Base-by-base conservation (phyloP, 2,329 filamentous ascomycete species). In the Samsoniella hepiali region DNA sequence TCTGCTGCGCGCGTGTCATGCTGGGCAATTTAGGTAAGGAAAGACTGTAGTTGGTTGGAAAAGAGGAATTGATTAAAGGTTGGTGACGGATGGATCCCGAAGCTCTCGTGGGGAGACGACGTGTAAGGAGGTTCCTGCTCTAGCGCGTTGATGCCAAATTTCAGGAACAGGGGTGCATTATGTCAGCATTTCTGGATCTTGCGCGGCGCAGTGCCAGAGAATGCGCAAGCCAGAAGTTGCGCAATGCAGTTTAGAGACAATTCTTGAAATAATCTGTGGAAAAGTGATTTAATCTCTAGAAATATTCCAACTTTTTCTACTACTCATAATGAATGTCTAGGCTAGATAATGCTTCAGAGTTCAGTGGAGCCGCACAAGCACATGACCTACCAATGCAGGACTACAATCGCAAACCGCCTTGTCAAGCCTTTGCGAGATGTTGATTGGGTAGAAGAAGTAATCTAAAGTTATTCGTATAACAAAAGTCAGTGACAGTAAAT, bases 1-100 rank as follows among this genome's bases (percentile, higher is more conserved):
- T 94, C 78, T 98, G 93, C 76, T 91, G 89, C 29, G 95, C 95
- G 78, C 93, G 92, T 69, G 95, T 97, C 95, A 98, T 98, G 68
- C 68, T 88, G 79, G 70, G 58, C n/a, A n/a, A 22, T 50, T 31
- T 31, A 44, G 58, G 47, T 55, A 58, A 62, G n/a, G 58, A 63
- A 62, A 36, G 63, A 63, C 60, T 63, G 60, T 63, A 63, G 60
- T 63, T 63, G 60, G 44, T 50, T n/a, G 27, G 13, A 42, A 15
- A 36, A 13, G 13, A 22, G 34, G 22, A 22, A 22, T 22, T 34
- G 42, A 42, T 50, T 40, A 11, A 45, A 36, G 13, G 34, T 22
- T 53, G 36, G 61, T 58, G 55, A 54, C 38, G 29, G 55, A 58
- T 45, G 31, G 55, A 42, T 40, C 49, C 22, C n/a, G 7, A 32